Evolutionary conservation across 2,329 filamentous ascomycete species (phyloP).

Genomic region (Verticillium klebahnii): DNA sequence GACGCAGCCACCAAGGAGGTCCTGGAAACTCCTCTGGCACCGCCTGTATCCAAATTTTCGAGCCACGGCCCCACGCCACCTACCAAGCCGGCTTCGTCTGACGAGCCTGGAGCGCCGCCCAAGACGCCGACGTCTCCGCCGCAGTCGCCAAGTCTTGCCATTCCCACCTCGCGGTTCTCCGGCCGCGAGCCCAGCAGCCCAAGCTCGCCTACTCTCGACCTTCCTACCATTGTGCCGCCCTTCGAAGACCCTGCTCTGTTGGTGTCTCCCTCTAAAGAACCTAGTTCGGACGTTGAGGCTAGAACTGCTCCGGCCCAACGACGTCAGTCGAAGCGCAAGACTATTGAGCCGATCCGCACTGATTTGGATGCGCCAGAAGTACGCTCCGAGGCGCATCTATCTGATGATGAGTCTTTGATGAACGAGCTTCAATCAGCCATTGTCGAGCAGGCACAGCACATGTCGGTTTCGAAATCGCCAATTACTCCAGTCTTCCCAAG

Average conservation of each 20-base stretch:
- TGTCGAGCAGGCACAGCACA: conserved; percentile 75
- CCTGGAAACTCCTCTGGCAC: conserved; percentile 4
- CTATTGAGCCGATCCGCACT: conserved; percentile 53
- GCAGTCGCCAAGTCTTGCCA: conserved; percentile 14
- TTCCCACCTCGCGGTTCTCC: conserved; percentile 39
- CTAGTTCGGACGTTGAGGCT: background rate
- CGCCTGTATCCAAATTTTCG: conserved; percentile 9
- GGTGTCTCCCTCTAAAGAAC: background rate
- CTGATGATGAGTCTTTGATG: conserved; percentile 76
- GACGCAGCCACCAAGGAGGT: background rate
- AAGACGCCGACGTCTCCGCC: conserved; percentile 6
- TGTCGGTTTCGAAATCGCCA: conserved; percentile 80
- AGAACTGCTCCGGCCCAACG: background rate
- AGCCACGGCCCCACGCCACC: background rate
- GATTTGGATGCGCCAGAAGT: conserved; percentile 31
- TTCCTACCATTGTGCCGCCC: conserved; percentile 11
- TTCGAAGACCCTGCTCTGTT: background rate
- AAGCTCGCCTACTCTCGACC: conserved; percentile 11
- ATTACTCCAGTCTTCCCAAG: conserved; percentile 57
- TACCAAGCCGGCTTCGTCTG: background rate
- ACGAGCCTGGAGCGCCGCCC: conserved; percentile 11
- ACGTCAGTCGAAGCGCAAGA: conserved; percentile 27
- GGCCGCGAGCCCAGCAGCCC: conserved; percentile 28
- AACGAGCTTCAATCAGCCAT: conserved; percentile 81
- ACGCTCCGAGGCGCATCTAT: conserved; percentile 42